A percentile compares a stretch with the other conserved stretches of the same genome.
phyloP scores from a whole-genome alignment of 108 stramenopile species.

The Cyclotella choctawhatcheeana region DNA sequence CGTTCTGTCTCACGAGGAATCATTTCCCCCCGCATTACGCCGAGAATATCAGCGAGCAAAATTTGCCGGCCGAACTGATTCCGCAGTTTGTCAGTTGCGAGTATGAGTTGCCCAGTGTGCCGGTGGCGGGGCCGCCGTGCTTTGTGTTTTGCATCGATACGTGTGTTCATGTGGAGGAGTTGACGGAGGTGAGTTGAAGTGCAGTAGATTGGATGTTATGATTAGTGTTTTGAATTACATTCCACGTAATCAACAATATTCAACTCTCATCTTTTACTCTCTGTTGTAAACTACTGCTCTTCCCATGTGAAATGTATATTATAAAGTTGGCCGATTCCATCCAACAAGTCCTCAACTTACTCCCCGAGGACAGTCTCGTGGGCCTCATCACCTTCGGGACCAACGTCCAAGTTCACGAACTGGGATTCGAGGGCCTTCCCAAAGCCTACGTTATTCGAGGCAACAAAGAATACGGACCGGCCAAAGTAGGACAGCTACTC shows the following conservation, averaged over 20 bases:
- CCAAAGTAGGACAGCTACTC: slow-evolving; percentile 87
- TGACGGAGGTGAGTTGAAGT: slow-evolving; percentile 54
- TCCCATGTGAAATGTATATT: not conserved
- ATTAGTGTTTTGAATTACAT: not conserved
- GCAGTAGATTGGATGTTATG: not conserved
- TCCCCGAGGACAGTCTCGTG: slow-evolving; percentile 95
- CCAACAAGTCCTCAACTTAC: slow-evolving; percentile 90
- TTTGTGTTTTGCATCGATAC: slow-evolving; percentile 98
- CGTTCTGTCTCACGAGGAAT: slow-evolving; percentile 97
- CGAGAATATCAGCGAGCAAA: slow-evolving; percentile 97
- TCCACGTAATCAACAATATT: no score
- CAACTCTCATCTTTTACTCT: no score
- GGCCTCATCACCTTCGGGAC: slow-evolving; percentile 98
- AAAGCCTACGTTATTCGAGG: slow-evolving; percentile 95
- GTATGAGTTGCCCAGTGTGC: slow-evolving; percentile 94
- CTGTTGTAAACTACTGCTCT: not conserved
- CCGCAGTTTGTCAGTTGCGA: slow-evolving; percentile 98
- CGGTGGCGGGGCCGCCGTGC: slow-evolving; percentile 88
- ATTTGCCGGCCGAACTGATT: slow-evolving; percentile 98
- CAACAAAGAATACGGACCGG: slow-evolving; percentile 86
- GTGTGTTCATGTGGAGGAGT: slow-evolving; percentile 93
- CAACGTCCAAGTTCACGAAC: slow-evolving; percentile 97
- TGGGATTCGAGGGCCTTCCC: slow-evolving; percentile 91
- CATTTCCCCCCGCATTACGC: slow-evolving; percentile 99
- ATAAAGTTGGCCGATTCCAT: slow-evolving; percentile 94